Evolutionary conservation across 2,329 filamentous ascomycete genomes (phyloP).

Genomic region (Plectosphaerella sp.): DNA sequence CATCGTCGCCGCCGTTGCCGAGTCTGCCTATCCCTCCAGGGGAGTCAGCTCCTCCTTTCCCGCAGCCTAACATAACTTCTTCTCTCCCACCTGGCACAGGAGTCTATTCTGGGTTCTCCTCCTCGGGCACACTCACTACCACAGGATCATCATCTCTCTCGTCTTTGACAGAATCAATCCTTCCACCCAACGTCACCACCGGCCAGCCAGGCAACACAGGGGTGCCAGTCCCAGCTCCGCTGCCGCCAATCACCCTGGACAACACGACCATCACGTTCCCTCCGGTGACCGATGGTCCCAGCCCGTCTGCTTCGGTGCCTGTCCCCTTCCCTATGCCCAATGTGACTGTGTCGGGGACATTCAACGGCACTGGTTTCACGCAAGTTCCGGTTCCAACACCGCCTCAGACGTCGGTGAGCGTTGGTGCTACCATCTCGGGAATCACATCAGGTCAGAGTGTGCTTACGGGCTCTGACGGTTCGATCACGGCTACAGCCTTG

Average conservation of each 20-base stretch:
- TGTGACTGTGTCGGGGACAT: not conserved
- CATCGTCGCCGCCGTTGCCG: not conserved
- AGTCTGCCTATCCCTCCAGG: not conserved
- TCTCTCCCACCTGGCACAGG: not conserved
- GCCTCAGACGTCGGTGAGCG: too few species aligned
- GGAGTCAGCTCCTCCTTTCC: not conserved
- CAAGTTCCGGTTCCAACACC: not conserved
- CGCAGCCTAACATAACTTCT: not conserved
- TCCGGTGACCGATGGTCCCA: not conserved
- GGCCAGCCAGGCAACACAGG: not conserved
- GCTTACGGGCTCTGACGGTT: too few species aligned
- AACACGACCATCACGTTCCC: not conserved
- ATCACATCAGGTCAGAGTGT: too few species aligned
- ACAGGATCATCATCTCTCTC: not conserved
- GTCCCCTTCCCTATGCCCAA: not conserved
- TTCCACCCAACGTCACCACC: not conserved
- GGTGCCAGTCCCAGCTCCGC: not conserved
- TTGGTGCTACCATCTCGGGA: too few species aligned
- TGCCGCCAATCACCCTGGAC: not conserved
- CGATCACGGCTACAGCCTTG: too few species aligned
- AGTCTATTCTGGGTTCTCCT: not conserved
- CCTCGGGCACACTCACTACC: not conserved
- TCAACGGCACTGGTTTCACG: not conserved
- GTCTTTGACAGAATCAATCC: not conserved
- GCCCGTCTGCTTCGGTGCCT: not conserved